Base-by-base conservation (phyloP, 1,284 basidiomycete species). In the Moniliella sp. region DNA sequence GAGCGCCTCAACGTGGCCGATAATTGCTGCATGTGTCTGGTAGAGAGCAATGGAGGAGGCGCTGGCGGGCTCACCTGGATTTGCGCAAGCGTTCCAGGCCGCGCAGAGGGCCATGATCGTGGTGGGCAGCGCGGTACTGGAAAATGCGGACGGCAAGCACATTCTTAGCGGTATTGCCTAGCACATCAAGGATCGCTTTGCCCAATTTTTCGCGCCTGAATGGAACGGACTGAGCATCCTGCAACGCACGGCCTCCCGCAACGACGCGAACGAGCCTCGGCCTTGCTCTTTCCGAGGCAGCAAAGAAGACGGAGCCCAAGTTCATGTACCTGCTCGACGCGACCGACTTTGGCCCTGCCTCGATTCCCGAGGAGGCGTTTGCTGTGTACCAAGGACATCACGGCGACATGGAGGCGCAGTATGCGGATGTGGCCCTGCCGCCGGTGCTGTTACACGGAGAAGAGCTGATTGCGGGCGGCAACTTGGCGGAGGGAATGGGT, bases 371-470 rank as follows among this genome's bases (percentile, higher is more conserved):
- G 42, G 74, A 86, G 52, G 84, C 88, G 1, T 97, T 97, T 56
- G 88, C 97, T 28, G 88, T 97, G 10, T 99, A 97, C 66, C 88
- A 97, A 62, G 91, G 91, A 28, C 88, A 94, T 64, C 88, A 97
- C 59, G 91, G 91, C 61, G 91, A 99, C 61, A 69, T 83, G 26
- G 88, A 91, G 31, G 91, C 91, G 3, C 81, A 86, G 56, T 76
- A 86, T 32, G 91, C 91, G 12, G 88, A 97, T 61, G 84, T 97
- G 37, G 82, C 79, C 61, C 66, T 97, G 27, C 91, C 91, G 27
- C 91, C 97, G 61, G 69, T 86, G 23, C 51, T 83, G 23, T 64
- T 84, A n/a, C n/a, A n/a, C n/a, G n/a, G n/a, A n/a, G n/a, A n/a
- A n/a, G n/a, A n/a, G n/a, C n/a, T n/a, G n/a, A n/a, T n/a, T n/a